These are phyloP conservation scores for Kuraishia ogatae DNA, from an alignment of 805 yeast species.

Conservation along the genomic window DNA sequence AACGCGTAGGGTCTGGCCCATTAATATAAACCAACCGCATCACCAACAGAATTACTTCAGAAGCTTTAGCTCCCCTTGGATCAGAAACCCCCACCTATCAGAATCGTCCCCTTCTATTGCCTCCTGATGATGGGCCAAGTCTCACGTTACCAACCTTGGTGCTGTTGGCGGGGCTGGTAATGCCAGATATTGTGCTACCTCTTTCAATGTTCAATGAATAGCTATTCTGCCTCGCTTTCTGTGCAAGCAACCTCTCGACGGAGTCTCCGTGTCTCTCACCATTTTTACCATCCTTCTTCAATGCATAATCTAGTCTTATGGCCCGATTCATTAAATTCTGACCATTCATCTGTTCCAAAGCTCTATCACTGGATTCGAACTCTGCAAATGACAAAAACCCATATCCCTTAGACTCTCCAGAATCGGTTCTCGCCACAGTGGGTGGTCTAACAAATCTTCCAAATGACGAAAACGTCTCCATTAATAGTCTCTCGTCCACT, in stretches of 20 bases:
- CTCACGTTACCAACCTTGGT: background rate
- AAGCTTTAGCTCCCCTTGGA: too few species aligned
- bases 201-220: background rate
- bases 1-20: background rate
- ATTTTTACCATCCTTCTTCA: slow-evolving; percentile 44
- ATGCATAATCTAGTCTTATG: slow-evolving; percentile 60
- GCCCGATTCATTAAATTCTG: slow-evolving; percentile 60
- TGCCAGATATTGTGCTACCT: background rate
- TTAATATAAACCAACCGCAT: too few species aligned
- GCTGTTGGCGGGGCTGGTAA: background rate
- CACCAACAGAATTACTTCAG: too few species aligned
- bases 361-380: slow-evolving; percentile 64
- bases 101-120: background rate
- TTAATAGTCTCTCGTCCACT: slow-evolving; percentile 51
- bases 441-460: slow-evolving; percentile 53
- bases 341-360: slow-evolving; percentile 60
- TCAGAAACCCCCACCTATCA: too few species aligned
- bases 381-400: slow-evolving; percentile 60
- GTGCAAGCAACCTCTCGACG: slow-evolving; percentile 65
- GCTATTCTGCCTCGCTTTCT: slow-evolving; percentile 43
- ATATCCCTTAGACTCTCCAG: slow-evolving; percentile 46
- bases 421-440: slow-evolving; percentile 37
- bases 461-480: slow-evolving; percentile 55
- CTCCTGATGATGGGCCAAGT: background rate
- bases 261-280: slow-evolving; percentile 69